Evolutionary conservation across 2,329 filamentous ascomycete species (phyloP), one percentile per base, ranked within the genome.

Genomic region (Ophiostoma novo-ulmi): DNA sequence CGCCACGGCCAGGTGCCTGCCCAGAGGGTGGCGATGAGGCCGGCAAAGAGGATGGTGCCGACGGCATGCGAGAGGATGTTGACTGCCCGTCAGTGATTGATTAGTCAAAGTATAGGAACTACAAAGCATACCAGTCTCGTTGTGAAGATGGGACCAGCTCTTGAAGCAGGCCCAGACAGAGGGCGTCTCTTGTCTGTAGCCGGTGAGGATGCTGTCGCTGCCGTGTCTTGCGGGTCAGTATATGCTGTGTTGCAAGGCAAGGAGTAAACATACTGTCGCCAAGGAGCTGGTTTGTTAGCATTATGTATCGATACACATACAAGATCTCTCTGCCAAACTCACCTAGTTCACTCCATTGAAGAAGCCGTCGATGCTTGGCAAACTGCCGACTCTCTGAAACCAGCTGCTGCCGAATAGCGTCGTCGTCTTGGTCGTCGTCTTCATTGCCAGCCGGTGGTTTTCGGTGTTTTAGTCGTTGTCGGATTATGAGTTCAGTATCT

Each of bases 171-270:
- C 61, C 31, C 4, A 13, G 31, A 26, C 26, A 38, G 31, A 38
- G 61, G 31, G 67, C 10, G 22, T 58, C 52, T 58, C 52, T 14
- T 58, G 52, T 58, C 52, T 58, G 48, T 68, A 68, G 3, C 67
- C 31, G 22, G 67, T 58, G 48, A 8, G 67, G 41, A 68, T 58
- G 39, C 35, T 35, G 17, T 48, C 39, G 66, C 39, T 48, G 41
- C 39, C 66, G 39, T 68, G 66, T 20, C 66, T 68, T 58, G 52
- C 3, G 17, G 44, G 44, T 48, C 6, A 14, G 41, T 41, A 26
- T 68, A 5, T 17, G 26, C 4, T 14, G 20, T 58, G 31, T 13
- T 26, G n/a, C 8, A 17, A 26, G 6, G 52, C 52, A 22, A 55
- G 52, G 52, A 5, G 17, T 58, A n/a, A 26, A 58, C 52, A 26